Conservation (phyloP, 2,329 filamentous ascomycete species). For the Aspergillus ibericus region DNA sequence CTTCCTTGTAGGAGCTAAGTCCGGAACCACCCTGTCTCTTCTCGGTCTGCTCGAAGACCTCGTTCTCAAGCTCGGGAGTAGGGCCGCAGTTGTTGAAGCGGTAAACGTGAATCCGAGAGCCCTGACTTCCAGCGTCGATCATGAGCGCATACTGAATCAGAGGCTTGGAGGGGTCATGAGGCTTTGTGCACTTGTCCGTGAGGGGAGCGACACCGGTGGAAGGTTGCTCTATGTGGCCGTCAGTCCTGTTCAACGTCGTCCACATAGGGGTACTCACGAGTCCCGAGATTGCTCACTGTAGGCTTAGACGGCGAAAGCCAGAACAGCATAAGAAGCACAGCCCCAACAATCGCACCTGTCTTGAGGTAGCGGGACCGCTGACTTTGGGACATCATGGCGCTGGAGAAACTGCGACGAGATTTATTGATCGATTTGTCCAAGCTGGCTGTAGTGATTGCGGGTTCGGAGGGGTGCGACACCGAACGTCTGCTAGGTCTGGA, state of each 20-base stretch:
- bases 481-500: constrained; percentile 53
- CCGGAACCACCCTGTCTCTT: constrained; percentile 76
- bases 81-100: constrained; percentile 98
- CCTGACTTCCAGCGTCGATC: constrained; percentile 97
- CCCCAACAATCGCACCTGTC: constrained; percentile 60
- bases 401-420: constrained; percentile 34
- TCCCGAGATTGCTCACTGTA: constrained; percentile 22
- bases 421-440: constrained; percentile 47
- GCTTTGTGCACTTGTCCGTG: constrained; percentile 75
- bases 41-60: constrained; percentile 91
- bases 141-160: constrained; percentile 97
- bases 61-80: constrained; percentile 89
- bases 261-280: constrained; percentile 21
- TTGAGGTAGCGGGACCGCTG: constrained; percentile 62
- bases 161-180: constrained; percentile 83
- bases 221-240: constrained; percentile 23
- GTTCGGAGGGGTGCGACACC: constrained; percentile 50
- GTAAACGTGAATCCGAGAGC: constrained; percentile 97
- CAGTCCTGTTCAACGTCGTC: not conserved
- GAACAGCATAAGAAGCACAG: constrained; percentile 59
- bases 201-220: constrained; percentile 46
- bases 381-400: constrained; percentile 61
- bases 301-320: constrained; percentile 50
- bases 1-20: constrained; percentile 81
- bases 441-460: constrained; percentile 46